phyloP scores from a whole-genome alignment of 495 filamentous ascomycete species.

The Chaetomium fimeti region DNA sequence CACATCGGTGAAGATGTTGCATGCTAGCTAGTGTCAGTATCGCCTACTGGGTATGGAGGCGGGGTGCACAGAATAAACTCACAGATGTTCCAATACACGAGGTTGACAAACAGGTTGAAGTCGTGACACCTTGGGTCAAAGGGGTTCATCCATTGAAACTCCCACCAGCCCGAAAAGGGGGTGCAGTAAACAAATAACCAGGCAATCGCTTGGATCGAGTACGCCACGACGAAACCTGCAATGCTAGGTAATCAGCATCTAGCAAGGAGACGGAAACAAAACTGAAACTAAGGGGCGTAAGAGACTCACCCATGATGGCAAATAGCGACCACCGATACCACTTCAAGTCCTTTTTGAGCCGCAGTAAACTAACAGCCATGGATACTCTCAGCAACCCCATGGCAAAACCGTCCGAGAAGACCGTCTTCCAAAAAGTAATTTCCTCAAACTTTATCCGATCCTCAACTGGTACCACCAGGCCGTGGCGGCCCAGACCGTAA shows the following conservation, averaged over 20 bases:
- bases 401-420: constrained; percentile 34
- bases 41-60: neutral
- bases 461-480: constrained; percentile 23
- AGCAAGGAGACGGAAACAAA: neutral
- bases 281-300: constrained; percentile 15
- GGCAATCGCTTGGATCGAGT: constrained; percentile 30
- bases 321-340: constrained; percentile 27
- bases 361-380: constrained; percentile 33
- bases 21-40: neutral
- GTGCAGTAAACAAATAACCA: constrained; percentile 37
- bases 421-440: constrained; percentile 40
- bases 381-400: constrained; percentile 45
- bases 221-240: constrained; percentile 32
- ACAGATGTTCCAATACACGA: constrained; percentile 15
- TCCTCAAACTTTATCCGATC: constrained; percentile 37
- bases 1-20: constrained; percentile 18
- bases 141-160: constrained; percentile 14
- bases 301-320: constrained; percentile 24
- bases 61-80: neutral
- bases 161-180: constrained; percentile 24
- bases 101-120: constrained; percentile 14
- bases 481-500: constrained; percentile 43
- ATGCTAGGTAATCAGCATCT: neutral
- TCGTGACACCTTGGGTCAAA: constrained; percentile 7
- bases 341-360: constrained; percentile 20